Conservation (phyloP, 805 yeast species). For the Hagleromyces aurorensis region DNA sequence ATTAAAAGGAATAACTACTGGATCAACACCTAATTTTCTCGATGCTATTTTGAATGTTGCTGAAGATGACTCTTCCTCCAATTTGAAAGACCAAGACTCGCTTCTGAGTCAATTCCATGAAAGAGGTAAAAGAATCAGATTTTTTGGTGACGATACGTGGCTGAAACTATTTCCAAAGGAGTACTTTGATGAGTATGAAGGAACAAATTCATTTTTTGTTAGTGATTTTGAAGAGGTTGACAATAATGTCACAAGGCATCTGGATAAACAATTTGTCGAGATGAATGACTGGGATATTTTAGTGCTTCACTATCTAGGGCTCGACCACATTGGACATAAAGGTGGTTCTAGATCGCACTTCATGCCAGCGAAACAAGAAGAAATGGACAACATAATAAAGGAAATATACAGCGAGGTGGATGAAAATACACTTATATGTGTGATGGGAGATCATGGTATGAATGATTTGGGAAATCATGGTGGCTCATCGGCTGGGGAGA, state of each 20-base stretch:
- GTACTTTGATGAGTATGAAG: constrained; percentile 60
- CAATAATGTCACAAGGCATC: constrained; percentile 82
- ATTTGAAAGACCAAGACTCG: constrained; percentile 68
- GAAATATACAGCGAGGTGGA: constrained; percentile 41
- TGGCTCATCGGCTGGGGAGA: constrained; percentile 88
- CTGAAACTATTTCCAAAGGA: constrained; percentile 69
- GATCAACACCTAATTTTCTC: constrained; percentile 86
- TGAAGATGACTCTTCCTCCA: constrained; percentile 71
- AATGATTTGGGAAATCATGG: constrained; percentile 95
- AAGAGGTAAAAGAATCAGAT: constrained; percentile 43
- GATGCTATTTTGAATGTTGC: constrained; percentile 94
- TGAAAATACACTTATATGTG: constrained; percentile 54
- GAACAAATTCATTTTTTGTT: constrained; percentile 90
- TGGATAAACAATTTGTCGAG: constrained; percentile 46
- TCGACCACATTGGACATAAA: constrained; percentile 97
- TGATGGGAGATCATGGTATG: constrained; percentile 96
- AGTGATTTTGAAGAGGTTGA: constrained; percentile 94
- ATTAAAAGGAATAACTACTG: constrained; percentile 87
- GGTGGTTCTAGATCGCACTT: constrained; percentile 80
- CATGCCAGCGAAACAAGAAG: constrained; percentile 76
- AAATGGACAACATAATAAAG: constrained; percentile 69
- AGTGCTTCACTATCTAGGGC: constrained; percentile 83
- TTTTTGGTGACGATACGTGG: constrained; percentile 99
- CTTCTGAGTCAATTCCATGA: constrained; percentile 66
- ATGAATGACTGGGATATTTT: constrained; percentile 67